Conservation (phyloP, 1,139 yeast genomes). For the Candida gigantensis region DNA sequence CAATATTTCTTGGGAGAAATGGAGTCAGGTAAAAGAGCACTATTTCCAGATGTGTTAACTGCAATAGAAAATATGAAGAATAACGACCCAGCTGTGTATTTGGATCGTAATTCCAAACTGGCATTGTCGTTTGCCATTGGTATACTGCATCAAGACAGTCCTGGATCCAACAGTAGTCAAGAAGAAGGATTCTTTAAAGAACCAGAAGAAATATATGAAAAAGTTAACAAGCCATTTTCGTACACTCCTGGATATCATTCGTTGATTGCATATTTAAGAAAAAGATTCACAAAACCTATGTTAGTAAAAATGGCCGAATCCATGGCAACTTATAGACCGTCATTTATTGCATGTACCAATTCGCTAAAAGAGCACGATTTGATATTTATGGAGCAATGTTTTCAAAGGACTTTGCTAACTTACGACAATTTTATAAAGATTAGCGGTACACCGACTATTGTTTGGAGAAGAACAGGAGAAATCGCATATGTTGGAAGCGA, state of each 20-base stretch:
- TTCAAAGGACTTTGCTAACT: conserved; percentile 86
- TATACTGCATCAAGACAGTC: conserved; percentile 40
- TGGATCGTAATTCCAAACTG: conserved; percentile 43
- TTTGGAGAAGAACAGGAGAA: conserved; percentile 95
- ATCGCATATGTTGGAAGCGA: conserved; percentile 93
- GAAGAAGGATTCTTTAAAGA: conserved; percentile 46
- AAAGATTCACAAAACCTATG: conserved; percentile 68
- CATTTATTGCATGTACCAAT: conserved; percentile 89
- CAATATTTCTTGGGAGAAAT: conserved; percentile 61
- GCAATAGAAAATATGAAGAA: conserved; percentile 46
- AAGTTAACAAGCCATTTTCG: conserved; percentile 73
- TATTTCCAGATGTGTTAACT: conserved; percentile 58
- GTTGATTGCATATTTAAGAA: conserved; percentile 69
- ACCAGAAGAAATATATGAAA: conserved; percentile 79
- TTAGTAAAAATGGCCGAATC: conserved; percentile 83
- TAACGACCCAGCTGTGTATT: conserved; percentile 42
- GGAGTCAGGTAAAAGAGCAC: conserved; percentile 29
- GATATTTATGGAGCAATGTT: conserved; percentile 94
- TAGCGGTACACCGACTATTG: conserved; percentile 91
- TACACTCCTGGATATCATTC: conserved; percentile 92
- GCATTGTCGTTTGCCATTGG: conserved; percentile 59
- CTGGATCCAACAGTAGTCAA: conserved; percentile 15
- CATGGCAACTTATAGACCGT: conserved; percentile 88
- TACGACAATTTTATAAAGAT: conserved; percentile 81
- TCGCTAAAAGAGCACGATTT: conserved; percentile 86